These are phyloP conservation scores for Syncephalastrum sp. DNA, from an alignment of 371 early-diverging fungal genomes.

Conservation along the genomic window DNA sequence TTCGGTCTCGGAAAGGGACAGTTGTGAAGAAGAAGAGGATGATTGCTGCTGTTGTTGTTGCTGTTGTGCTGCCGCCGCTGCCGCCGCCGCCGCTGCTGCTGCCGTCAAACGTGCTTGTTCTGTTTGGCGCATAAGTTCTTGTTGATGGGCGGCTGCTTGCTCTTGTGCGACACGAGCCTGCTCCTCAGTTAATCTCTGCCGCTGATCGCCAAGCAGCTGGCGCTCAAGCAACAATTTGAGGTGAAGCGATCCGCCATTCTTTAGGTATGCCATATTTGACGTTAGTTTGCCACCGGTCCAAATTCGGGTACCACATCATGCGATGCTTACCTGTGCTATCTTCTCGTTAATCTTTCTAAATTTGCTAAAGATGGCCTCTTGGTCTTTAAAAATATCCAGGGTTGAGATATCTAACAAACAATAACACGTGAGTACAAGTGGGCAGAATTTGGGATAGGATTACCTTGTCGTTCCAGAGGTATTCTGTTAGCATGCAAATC, in stretches of 20 bases:
- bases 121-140: slow-evolving; percentile 36
- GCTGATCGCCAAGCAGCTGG: slow-evolving; percentile 34
- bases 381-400: slow-evolving; percentile 42
- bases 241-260: slow-evolving; percentile 11
- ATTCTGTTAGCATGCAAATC: slow-evolving; percentile 61
- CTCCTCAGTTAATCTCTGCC: slow-evolving; percentile 35
- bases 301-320: background rate
- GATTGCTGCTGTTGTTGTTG: too few species aligned
- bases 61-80: too few species aligned
- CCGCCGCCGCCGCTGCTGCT: background rate
- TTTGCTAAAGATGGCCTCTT: slow-evolving; percentile 37
- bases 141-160: slow-evolving; percentile 44
- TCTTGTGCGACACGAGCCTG: slow-evolving; percentile 39
- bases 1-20: too few species aligned
- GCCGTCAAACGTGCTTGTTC: slow-evolving; percentile 34
- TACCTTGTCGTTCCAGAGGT: slow-evolving; percentile 43
- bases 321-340: slow-evolving; percentile 21
- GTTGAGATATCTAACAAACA: slow-evolving; percentile 30
- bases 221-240: slow-evolving; percentile 25
- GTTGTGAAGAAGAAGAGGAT: too few species aligned
- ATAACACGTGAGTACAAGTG: slow-evolving; percentile 1
- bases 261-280: slow-evolving; percentile 1
- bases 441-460: slow-evolving; percentile 4
- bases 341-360: slow-evolving; percentile 18
- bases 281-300: slow-evolving; percentile 17